A percentile compares a stretch with the other conserved stretches of the same genome.
Evolutionary conservation across 176 grass and related monocot genomes (phyloP).

Genomic region (Eleusine coracana): DNA sequence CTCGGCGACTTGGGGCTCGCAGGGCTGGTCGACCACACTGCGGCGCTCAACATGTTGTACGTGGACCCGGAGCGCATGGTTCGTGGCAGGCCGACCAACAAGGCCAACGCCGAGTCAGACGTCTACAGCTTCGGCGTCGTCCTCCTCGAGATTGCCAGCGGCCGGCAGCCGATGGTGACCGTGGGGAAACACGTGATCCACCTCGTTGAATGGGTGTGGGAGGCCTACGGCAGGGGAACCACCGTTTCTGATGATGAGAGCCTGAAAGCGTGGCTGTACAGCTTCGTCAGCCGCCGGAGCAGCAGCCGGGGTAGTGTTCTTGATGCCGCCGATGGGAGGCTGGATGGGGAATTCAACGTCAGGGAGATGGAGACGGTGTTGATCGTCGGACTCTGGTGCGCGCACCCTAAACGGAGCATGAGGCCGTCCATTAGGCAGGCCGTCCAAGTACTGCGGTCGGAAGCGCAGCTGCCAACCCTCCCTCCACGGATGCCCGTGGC

Average conservation of each 20-base stretch:
- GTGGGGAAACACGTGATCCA: neutral
- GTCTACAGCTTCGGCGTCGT: constrained; percentile 58
- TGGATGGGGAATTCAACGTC: constrained; percentile 1
- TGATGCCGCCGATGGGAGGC: constrained; percentile 32
- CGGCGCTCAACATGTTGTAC: constrained; percentile 38
- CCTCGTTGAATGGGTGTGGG: constrained; percentile 33
- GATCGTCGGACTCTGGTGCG: constrained; percentile 46
- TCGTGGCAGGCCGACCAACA: neutral
- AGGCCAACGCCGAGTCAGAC: constrained; percentile 29
- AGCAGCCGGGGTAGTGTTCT: constrained; percentile 11
- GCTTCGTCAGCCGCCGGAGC: too few species aligned
- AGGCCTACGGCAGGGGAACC: constrained; percentile 5
- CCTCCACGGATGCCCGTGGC: neutral
- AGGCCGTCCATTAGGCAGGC: neutral
- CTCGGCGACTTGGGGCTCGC: constrained; percentile 49
- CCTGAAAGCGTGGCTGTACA: too few species aligned
- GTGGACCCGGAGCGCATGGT: constrained; percentile 41
- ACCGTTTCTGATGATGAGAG: too few species aligned
- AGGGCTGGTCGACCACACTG: constrained; percentile 41
- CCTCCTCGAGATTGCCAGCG: constrained; percentile 45
- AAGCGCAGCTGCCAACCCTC: neutral
- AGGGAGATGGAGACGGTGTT: constrained; percentile 44
- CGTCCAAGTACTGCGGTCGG: neutral
- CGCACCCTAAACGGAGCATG: neutral
- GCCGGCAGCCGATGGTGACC: neutral